phyloP scores from a whole-genome alignment of 192 early-diverging fungal genomes.

The Haplosporangium gracile region DNA sequence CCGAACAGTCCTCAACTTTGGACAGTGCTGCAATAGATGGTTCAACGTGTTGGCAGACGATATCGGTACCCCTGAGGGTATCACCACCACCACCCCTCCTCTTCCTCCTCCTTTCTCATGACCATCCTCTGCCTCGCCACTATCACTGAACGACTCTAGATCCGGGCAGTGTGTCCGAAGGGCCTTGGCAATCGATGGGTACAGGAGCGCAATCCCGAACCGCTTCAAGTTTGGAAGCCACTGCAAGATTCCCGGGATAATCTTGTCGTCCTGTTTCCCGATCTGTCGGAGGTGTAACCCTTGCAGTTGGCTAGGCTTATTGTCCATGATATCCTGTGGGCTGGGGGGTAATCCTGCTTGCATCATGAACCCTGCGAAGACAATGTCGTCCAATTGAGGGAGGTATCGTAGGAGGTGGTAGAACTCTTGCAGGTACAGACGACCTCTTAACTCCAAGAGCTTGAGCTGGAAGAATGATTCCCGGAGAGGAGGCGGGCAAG shows the following conservation, averaged over 20 bases:
- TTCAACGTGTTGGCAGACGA: neutral
- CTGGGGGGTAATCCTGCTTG: neutral
- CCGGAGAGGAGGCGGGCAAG: neutral
- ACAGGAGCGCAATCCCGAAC: neutral
- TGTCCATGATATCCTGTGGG: slow-evolving; percentile 4
- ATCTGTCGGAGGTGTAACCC: neutral
- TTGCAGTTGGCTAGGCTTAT: neutral
- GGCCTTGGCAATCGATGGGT: neutral
- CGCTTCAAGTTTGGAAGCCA: neutral
- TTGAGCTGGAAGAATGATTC: neutral
- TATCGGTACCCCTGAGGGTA: neutral
- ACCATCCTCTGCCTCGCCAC: neutral
- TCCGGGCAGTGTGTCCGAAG: neutral
- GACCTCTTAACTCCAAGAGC: neutral
- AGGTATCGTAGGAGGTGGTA: neutral
- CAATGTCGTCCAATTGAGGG: neutral
- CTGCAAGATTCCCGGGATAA: neutral
- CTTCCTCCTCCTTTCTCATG: too few species aligned
- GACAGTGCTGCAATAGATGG: neutral
- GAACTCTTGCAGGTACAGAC: neutral
- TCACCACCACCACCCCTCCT: neutral
- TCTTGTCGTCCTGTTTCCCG: neutral
- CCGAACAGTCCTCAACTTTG: neutral
- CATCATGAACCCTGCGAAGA: neutral
- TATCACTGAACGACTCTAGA: neutral